Base-by-base conservation (phyloP, 768 basidiomycete genomes). In the Leucosporidium yakuticum region DNA sequence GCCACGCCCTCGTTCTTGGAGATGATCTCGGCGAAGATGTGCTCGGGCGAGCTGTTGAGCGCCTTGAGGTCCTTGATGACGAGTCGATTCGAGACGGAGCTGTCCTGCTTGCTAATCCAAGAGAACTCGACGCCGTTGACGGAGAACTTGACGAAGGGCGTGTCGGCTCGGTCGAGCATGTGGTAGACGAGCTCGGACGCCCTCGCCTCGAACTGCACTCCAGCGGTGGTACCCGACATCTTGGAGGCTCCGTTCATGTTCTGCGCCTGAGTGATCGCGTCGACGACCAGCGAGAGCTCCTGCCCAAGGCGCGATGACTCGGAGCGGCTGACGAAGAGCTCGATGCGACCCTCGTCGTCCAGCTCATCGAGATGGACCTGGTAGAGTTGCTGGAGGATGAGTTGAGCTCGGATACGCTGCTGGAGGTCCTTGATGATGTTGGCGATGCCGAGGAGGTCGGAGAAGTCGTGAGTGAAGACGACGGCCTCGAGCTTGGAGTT, bases 121-220 rank as follows among this genome's bases (percentile, higher is more conserved):
- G 85, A 85, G 77, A 88, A 93, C 69, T 88, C 81, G 71, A 88
- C 88, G 62, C 85, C 83, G 60, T 86, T 84, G 55, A 94, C 84
- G n/a, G 88, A 88, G 54, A 96, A 82, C 79, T 96, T 95, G 49
- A 90, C 87, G 54, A 94, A 81, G 53, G 87, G 85, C 58, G 83
- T 81, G 50, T 84, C 80, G 55, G 87, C 84, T 14, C 75, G 69
- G 74, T 88, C 88, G 21, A 95, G 79, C 90, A 97, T 93, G 67
- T 83, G 84, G 92, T 93, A 98, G 0, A 89, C 91, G 56, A 98
- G 87, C 77, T 92, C 89, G 9, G 86, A 84, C 0, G 91, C 91
- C 9, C 86, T 86, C 1, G 91, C 88, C 68, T 89, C 87, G 36
- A 95, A 79, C 61, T 90, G 83, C 56, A 92, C 82, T 79, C 84